These are phyloP conservation scores for Arthrinium puccinioides DNA, from an alignment of 2,329 filamentous ascomycete species.

Conservation along the genomic window DNA sequence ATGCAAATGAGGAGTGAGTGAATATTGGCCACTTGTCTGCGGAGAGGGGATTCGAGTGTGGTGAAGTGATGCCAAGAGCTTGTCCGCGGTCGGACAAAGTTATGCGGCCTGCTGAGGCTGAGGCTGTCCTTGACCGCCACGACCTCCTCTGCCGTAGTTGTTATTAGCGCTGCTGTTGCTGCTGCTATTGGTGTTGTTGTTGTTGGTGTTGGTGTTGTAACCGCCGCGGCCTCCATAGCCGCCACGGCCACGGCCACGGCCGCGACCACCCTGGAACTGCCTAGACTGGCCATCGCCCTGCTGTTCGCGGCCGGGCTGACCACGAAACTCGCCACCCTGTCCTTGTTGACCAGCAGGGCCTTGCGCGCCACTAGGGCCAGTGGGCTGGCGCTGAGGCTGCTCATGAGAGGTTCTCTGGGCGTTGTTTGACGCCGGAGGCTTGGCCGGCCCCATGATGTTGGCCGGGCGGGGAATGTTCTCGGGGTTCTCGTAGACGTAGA, in stretches of 20 bases:
- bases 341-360: slow-evolving; percentile 11
- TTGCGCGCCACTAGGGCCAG: slow-evolving; percentile 12
- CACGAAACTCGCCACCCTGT: slow-evolving; percentile 19
- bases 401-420: slow-evolving; percentile 18
- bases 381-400: slow-evolving; percentile 13
- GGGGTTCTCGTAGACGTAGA: slow-evolving; percentile 96
- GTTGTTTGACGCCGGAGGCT: slow-evolving; percentile 12
- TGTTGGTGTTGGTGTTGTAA: no score
- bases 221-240: slow-evolving; percentile 25
- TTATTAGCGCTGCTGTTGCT: no score
- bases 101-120: slow-evolving; percentile 23
- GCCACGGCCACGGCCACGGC: slow-evolving; percentile 20
- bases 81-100: slow-evolving; percentile 4
- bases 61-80: no score
- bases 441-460: slow-evolving; percentile 31
- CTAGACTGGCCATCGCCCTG: slow-evolving; percentile 20
- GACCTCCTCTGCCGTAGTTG: slow-evolving; percentile 24
- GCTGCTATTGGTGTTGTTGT: no score
- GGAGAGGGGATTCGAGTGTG: slow-evolving; percentile 1
- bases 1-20: slow-evolving; percentile 8
- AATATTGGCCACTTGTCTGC: background rate
- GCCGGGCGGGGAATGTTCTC: slow-evolving; percentile 86
- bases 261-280: slow-evolving; percentile 18
- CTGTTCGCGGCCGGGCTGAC: slow-evolving; percentile 18
- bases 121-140: slow-evolving; percentile 16